Evolutionary conservation across 106 monocot species (phyloP), one percentile per base, ranked within the genome.

Genomic region (Platanthera zijinensis): DNA sequence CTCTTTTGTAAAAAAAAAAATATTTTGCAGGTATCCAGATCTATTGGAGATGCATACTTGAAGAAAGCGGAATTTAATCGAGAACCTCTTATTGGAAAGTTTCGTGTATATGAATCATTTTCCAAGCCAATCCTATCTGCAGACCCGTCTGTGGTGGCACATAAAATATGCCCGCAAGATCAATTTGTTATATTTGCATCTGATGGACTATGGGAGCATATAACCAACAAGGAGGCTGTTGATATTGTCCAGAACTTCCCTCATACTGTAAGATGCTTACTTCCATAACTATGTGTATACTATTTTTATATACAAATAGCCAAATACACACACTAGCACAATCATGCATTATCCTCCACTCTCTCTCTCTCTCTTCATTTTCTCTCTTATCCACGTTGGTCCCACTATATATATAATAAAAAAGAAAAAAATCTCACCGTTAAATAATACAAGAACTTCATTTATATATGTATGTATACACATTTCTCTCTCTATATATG

Each of bases 141-240:
- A 19, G 78, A 79, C 54, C 78, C 78, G 21, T 71, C 72, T 72
- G 69, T 79, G 57, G 54, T 79, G 52, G 59, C 72, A 47, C 78
- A 72, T 45, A 79, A 79, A 59, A 52, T 79, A 19, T 72, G 78
- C 21, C 72, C 78, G 54, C 56, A 57, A 61, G 78, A 79, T 53
- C 78, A 79, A 47, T 79, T 79, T 72, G 46, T 79, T 56, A 79
- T 79, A 48, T 79, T 79, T 72, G 78, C 78, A 46, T 79, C 78
- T 50, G 78, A 79, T 50, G 78, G 78, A 10, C 28, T 79, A 8
- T 79, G 78, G 78, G 78, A 79, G 56, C 78, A 79, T 21, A 57
- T 79, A 52, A 78, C 18, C 56, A 78, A 78, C 48, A 69, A 78
- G 47, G 78, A 78, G 56, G 78, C 78, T 71, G 78, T 79, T 56